Evolutionary conservation across 257 asterid genomes (phyloP), one percentile per base, ranked within the genome.

Genomic region (Solanum stenotomum): DNA sequence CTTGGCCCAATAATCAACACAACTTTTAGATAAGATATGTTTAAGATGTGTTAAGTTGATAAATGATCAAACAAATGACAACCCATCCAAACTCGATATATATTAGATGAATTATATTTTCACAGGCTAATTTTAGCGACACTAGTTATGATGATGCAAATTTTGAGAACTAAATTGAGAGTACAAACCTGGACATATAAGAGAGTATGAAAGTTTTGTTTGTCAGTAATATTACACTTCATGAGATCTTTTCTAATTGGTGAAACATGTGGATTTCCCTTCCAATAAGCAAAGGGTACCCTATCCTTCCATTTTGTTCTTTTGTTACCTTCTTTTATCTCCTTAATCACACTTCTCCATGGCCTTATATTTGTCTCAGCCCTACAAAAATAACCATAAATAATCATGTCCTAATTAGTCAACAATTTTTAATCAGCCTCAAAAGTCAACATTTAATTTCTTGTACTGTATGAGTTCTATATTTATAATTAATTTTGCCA

Each of bases 231-330:
- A 83, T 96, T 96, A 93, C 99, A 96, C 81, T 84, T 93, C 94
- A 95, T 89, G 18, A 96, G 94, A 44, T 95, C 98, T 38, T 23
- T 91, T 91, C 99, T 93, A 95, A 96, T 92, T 4, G 95, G 96
- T 86, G 92, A 83, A 65, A 92, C 97, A 22, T 81, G 15, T 15
- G 98, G 99, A 87, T 96, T 95, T 71, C 99, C 99, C 70, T 84
- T 96, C 99, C 99, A 96, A 77, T 96, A 96, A 25, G 99, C 99
- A 86, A 93, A 94, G 33, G 99, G 96, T 77, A 85, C 94, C 91
- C 99, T 94, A 5, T 95, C 98, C 85, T 87, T 95, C 99, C 99
- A 96, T 86, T 91, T 92, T 56, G 82, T 90, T 90, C 70, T 94
- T 88, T 93, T 86, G 76, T 95, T 94, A 72, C 97, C 98, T 93